Percentiles rank a stretch among this genome's conserved stretches.
These are phyloP conservation scores for Verbena officinalis DNA, from an alignment of 257 asterid species.

Conservation along the genomic window DNA sequence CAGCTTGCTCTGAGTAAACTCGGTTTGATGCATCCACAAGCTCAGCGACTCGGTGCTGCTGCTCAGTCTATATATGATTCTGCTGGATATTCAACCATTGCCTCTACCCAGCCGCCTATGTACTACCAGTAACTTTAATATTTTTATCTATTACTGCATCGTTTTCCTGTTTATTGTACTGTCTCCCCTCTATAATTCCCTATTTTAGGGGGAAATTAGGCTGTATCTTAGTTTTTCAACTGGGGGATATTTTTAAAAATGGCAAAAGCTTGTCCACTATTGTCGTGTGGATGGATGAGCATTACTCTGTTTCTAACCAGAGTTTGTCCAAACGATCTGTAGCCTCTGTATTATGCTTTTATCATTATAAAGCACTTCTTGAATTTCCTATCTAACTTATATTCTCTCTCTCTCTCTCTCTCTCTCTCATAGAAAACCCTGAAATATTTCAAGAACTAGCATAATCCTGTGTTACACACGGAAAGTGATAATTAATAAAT, in stretches of 20 bases:
- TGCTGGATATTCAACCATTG: constrained; percentile 47
- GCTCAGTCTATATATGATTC: constrained; percentile 51
- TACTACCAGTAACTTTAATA: constrained; percentile 46
- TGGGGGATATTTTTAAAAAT: constrained; percentile 5
- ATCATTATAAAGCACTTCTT: neutral
- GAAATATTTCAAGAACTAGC: too few species aligned
- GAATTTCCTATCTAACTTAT: neutral
- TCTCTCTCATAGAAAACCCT: too few species aligned
- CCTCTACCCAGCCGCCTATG: constrained; percentile 58
- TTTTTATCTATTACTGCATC: neutral
- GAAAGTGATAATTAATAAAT: too few species aligned
- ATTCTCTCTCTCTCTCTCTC: too few species aligned
- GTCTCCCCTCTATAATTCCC: neutral
- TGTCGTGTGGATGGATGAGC: constrained; percentile 5
- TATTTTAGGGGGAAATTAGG: constrained; percentile 30
- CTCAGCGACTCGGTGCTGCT: constrained; percentile 59
- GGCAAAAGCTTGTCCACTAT: neutral
- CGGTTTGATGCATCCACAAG: constrained; percentile 67
- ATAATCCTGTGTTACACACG: too few species aligned
- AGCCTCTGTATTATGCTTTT: neutral
- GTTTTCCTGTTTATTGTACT: neutral
- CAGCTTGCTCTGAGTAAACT: constrained; percentile 64
- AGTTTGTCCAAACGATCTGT: neutral
- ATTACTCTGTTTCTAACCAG: neutral
- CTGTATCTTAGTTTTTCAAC: constrained; percentile 12